A percentile compares a stretch with the other conserved stretches of the same genome.
Conservation (phyloP, 1,139 yeast genomes). For the Arxiozyma bovina region DNA sequence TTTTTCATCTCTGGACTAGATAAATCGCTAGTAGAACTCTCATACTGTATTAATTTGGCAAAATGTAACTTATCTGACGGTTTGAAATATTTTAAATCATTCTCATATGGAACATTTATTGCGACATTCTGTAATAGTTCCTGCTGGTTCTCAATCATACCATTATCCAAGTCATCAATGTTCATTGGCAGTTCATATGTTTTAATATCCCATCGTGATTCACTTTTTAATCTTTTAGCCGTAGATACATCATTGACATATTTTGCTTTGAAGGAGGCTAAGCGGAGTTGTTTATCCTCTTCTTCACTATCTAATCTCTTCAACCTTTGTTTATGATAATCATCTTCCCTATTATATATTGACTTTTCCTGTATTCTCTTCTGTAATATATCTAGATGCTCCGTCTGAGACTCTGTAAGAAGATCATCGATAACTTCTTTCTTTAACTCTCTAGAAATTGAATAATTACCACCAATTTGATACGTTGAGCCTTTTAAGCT, state of each 20-base stretch:
- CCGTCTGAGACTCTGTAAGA: slow-evolving; percentile 21
- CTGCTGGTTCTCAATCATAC: slow-evolving; percentile 1
- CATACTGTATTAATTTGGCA: slow-evolving; percentile 45
- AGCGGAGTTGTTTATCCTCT: neutral
- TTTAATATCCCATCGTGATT: slow-evolving; percentile 32
- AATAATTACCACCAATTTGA: slow-evolving; percentile 23
- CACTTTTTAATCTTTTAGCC: slow-evolving; percentile 14
- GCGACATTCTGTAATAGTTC: slow-evolving; percentile 23
- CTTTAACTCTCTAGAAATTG: slow-evolving; percentile 33
- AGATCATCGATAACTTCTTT: slow-evolving; percentile 29
- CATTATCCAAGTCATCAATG: slow-evolving; percentile 13
- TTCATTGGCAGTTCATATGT: slow-evolving; percentile 33
- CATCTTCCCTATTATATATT: slow-evolving; percentile 33
- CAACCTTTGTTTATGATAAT: slow-evolving; percentile 38
- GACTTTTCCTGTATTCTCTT: slow-evolving; percentile 29
- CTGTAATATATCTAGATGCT: slow-evolving; percentile 31
- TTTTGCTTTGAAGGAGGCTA: neutral
- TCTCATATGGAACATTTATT: slow-evolving; percentile 55
- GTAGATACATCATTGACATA: slow-evolving; percentile 11
- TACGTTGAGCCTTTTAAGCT: slow-evolving; percentile 3
- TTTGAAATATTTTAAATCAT: slow-evolving; percentile 57
- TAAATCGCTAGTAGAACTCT: slow-evolving; percentile 15
- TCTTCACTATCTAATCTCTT: slow-evolving; percentile 21
- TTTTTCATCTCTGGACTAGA: slow-evolving; percentile 41
- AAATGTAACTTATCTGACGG: slow-evolving; percentile 68